Conservation (phyloP, 164 flowering plant genomes). For the Saururus chinensis region DNA sequence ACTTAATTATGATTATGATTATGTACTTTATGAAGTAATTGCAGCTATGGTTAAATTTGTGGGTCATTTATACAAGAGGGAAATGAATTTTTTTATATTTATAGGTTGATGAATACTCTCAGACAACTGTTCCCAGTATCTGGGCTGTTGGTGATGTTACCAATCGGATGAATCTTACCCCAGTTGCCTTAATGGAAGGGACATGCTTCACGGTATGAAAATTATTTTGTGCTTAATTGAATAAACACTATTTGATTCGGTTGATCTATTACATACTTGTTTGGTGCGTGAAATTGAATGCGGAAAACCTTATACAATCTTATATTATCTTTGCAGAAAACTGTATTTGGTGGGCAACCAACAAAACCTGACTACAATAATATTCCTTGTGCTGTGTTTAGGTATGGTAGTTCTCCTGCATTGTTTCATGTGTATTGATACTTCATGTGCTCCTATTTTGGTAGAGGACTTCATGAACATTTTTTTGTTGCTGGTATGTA, state of each 20-base stretch:
- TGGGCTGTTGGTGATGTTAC: conserved; percentile 99
- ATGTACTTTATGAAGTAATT: too few species aligned
- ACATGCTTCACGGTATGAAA: conserved; percentile 28
- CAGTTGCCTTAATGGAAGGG: conserved; percentile 89
- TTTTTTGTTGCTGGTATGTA: too few species aligned
- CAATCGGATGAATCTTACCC: conserved; percentile 78
- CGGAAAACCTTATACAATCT: neutral
- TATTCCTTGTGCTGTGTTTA: conserved; percentile 83
- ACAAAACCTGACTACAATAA: conserved; percentile 59
- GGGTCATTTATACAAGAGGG: neutral
- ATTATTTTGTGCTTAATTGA: neutral
- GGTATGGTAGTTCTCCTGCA: conserved; percentile 33
- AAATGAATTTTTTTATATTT: neutral
- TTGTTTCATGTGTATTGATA: neutral
- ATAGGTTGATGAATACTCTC: conserved; percentile 86
- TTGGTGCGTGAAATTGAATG: neutral
- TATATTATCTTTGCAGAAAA: conserved; percentile 49
- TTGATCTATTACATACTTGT: neutral
- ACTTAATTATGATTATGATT: too few species aligned
- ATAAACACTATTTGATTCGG: neutral
- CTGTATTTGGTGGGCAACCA: conserved; percentile 70
- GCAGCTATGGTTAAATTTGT: too few species aligned
- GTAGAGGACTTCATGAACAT: too few species aligned
- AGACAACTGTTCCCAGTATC: conserved; percentile 75
- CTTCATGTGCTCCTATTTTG: too few species aligned